Conservation (phyloP, 805 yeast species). For the Suhomyces sp. region DNA sequence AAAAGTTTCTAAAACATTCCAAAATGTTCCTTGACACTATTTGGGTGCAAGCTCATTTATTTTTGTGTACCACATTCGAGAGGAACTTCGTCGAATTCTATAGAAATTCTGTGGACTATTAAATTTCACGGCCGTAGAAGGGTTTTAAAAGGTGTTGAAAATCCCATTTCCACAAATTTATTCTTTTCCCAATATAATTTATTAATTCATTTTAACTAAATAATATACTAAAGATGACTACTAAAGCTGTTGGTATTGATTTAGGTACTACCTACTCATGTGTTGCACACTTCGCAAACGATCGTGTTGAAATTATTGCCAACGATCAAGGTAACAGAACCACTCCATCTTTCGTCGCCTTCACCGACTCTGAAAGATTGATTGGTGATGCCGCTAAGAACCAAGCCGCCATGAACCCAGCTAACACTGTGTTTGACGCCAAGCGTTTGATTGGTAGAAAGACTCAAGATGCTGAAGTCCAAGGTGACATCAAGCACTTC, state of each 20-base stretch:
- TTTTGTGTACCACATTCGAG: constrained; percentile 2
- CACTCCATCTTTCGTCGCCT: constrained; percentile 32
- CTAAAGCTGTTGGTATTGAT: constrained; percentile 33
- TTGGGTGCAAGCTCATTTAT: constrained; percentile 4
- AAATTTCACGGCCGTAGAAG: constrained; percentile 4
- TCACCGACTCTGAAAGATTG: constrained; percentile 33
- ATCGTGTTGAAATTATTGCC: constrained; percentile 32
- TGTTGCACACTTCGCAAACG: constrained; percentile 33
- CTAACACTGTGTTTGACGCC: constrained; percentile 33
- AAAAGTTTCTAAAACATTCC: constrained; percentile 4
- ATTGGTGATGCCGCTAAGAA: constrained; percentile 35
- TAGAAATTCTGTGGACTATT: constrained; percentile 5
- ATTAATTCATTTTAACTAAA: not conserved
- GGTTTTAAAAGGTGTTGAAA: constrained; percentile 5
- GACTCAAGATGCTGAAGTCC: constrained; percentile 27
- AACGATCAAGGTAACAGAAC: constrained; percentile 35
- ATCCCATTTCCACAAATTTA: constrained; percentile 1
- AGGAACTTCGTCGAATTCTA: constrained; percentile 12
- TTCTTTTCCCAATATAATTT: constrained; percentile 2
- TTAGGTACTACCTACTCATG: constrained; percentile 34
- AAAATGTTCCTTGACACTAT: constrained; percentile 1
- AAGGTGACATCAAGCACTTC: constrained; percentile 30
- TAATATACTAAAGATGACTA: constrained; percentile 19
- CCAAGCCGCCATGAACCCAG: constrained; percentile 35
- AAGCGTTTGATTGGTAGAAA: constrained; percentile 33